These are phyloP conservation scores for Piedraia hortae DNA, from an alignment of 2,329 filamentous ascomycete genomes.

Conservation along the genomic window DNA sequence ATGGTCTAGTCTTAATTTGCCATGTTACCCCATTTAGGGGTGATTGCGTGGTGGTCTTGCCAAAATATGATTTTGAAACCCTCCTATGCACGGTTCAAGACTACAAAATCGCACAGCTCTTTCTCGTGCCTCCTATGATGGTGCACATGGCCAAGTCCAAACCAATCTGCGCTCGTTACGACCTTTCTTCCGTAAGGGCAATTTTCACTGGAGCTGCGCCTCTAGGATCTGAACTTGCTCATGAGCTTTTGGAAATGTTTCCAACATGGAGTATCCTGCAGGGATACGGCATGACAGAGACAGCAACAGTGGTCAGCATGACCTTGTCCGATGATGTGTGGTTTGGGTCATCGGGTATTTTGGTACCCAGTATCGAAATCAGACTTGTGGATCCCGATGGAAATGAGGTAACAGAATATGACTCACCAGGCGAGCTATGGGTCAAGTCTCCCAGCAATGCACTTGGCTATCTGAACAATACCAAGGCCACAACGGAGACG, in stretches of 20 bases:
- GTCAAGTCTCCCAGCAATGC: slow-evolving; percentile 52
- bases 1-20: slow-evolving; percentile 43
- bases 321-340: slow-evolving; percentile 35
- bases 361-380: slow-evolving; percentile 36
- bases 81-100: slow-evolving; percentile 37
- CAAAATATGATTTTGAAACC: slow-evolving; percentile 44
- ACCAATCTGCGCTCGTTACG: slow-evolving; percentile 33
- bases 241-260: slow-evolving; percentile 32
- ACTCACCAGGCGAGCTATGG: slow-evolving; percentile 55
- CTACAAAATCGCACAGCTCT: slow-evolving; percentile 40
- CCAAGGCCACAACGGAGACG: slow-evolving; percentile 44
- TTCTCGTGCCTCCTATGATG: slow-evolving; percentile 56
- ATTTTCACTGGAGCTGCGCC: slow-evolving; percentile 58
- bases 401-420: slow-evolving; percentile 38
- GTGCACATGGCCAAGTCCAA: slow-evolving; percentile 44
- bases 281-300: slow-evolving; percentile 55
- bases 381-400: slow-evolving; percentile 43
- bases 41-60: slow-evolving; percentile 44
- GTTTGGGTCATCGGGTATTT: slow-evolving; percentile 42
- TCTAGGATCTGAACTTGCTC: slow-evolving; percentile 29
- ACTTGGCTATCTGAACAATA: slow-evolving; percentile 67
- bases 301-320: slow-evolving; percentile 37
- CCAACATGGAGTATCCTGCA: slow-evolving; percentile 33
- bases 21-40: slow-evolving; percentile 40
- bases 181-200: slow-evolving; percentile 36